A percentile compares a stretch with the other conserved stretches of the same genome.
These are phyloP conservation scores for Diaporthe longicolla DNA, from an alignment of 2,329 filamentous ascomycete genomes.

Conservation along the genomic window DNA sequence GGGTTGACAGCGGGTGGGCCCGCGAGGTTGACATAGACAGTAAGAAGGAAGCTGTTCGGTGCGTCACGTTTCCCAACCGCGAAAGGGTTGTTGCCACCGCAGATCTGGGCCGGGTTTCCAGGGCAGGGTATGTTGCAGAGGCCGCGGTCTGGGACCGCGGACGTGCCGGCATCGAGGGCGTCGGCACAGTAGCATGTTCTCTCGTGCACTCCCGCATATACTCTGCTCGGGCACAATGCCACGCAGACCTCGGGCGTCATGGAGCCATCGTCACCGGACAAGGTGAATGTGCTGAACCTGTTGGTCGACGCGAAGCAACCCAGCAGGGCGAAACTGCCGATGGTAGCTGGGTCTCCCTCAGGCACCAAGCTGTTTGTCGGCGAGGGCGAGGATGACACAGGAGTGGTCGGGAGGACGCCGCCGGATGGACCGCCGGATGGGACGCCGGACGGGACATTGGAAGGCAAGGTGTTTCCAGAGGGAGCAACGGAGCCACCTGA, in stretches of 20 bases:
- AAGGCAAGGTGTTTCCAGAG: not conserved
- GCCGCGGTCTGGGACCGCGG: conserved; percentile 50
- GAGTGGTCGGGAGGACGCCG: conserved; percentile 22
- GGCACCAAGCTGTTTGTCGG: conserved; percentile 38
- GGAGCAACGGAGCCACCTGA: not conserved
- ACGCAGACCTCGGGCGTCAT: conserved; percentile 42
- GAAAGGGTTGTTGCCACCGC: conserved; percentile 55
- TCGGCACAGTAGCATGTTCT: conserved; percentile 61
- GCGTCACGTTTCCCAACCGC: conserved; percentile 45
- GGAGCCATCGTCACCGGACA: conserved; percentile 17
- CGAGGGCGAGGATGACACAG: conserved; percentile 19
- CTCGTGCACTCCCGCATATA: conserved; percentile 39
- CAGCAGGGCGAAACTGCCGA: conserved; percentile 42
- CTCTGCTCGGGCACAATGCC: conserved; percentile 21
- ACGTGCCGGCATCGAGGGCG: conserved; percentile 56
- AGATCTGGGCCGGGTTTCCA: conserved; percentile 56
- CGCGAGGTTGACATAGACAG: conserved; percentile 58
- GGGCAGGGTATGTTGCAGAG: conserved; percentile 58
- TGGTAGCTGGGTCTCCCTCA: conserved; percentile 31
- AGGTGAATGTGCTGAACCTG: conserved; percentile 64
- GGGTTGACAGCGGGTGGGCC: conserved; percentile 49
- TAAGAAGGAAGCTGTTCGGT: conserved; percentile 55
- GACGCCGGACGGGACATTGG: not conserved
- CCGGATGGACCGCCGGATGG: not conserved
- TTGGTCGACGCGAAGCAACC: conserved; percentile 52